Evolutionary conservation across 495 filamentous ascomycete species (phyloP), one percentile per base, ranked within the genome.

Genomic region (Cercophora newfieldiana): DNA sequence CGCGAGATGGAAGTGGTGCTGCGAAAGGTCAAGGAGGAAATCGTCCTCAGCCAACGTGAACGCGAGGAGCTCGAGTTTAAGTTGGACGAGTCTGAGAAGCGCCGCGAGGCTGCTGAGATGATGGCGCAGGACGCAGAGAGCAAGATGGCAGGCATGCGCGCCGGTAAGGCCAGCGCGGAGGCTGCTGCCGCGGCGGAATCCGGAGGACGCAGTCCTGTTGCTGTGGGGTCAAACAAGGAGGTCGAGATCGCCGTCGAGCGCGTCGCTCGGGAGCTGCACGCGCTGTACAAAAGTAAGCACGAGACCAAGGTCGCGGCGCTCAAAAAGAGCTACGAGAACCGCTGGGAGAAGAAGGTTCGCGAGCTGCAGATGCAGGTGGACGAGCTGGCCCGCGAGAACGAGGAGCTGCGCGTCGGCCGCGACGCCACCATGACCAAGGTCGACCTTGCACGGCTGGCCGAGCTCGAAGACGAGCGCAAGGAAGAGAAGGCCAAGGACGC

Each of bases 261-360:
- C 65, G 91, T 97, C 29, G 94, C 91, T 2, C 85, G 90, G 12
- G 95, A 99, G 70, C 83, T 98, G 25, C 95, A 99, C 71, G 83
- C 86, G 0, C 83, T 97, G n/a, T 99, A 99, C 82, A 97, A 97
- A 78, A 85, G 87, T 73, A 99, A 99, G 74, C 96, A 99, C 73
- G 94, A 97, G 79, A 90, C 87, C 54, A 99, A 99, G 79, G 94
- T 98, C 26, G 86, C 90, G 0, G 93, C 93, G 7, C 82, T 99
- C 64, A 97, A 97, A 80, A 97, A 97, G 76, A 93, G 89, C 75
- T 98, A 97, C 77, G 92, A 97, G 71, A 83, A 83, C 49, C 87
- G 94, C 54, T 93, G 91, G 88, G 92, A 96, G 74, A 94, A 95
- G 80, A 92, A 89, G 66, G 80, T 92, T 30, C 82, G 83, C 28